These are phyloP conservation scores for Nakaseomyces kungkrabaensis DNA, from an alignment of 1,139 yeast genomes.

Conservation along the genomic window DNA sequence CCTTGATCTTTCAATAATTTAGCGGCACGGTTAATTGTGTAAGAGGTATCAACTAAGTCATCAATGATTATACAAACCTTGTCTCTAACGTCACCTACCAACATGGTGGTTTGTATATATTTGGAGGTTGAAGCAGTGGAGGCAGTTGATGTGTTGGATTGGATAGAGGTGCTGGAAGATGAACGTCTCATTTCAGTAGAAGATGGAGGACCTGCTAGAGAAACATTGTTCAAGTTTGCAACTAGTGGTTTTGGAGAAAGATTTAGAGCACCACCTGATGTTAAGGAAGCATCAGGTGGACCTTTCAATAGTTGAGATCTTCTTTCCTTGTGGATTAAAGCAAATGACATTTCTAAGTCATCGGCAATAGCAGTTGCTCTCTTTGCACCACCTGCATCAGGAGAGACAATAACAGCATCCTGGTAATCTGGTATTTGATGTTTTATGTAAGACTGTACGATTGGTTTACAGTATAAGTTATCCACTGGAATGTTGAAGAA, in stretches of 20 bases:
- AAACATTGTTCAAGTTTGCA: constrained; percentile 8
- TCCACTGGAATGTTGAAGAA: constrained; percentile 90
- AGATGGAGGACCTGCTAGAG: constrained; percentile 2
- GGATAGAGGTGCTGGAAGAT: constrained; percentile 1
- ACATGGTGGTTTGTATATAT: constrained; percentile 48
- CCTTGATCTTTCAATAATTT: constrained; percentile 87
- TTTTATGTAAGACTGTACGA: constrained; percentile 69
- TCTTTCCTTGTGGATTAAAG: constrained; percentile 91
- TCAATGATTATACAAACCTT: constrained; percentile 81
- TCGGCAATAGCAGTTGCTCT: constrained; percentile 93
- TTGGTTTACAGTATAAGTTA: constrained; percentile 76
- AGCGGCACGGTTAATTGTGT: constrained; percentile 88
- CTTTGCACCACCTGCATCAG: constrained; percentile 97
- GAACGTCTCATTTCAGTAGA: constrained; percentile 5
- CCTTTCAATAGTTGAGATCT: constrained; percentile 39
- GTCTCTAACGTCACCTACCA: constrained; percentile 85
- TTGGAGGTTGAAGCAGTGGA: constrained; percentile 13
- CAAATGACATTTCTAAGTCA: constrained; percentile 78
- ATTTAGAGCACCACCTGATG: constrained; percentile 26
- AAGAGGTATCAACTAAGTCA: constrained; percentile 89
- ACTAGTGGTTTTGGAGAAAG: constrained; percentile 21
- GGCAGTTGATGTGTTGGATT: constrained; percentile 1
- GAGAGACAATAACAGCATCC: constrained; percentile 81
- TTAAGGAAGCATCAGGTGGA: constrained; percentile 27
- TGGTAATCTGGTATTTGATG: constrained; percentile 63